Conservation (phyloP, 768 basidiomycete species). For the Dioszegia aurantiaca region DNA sequence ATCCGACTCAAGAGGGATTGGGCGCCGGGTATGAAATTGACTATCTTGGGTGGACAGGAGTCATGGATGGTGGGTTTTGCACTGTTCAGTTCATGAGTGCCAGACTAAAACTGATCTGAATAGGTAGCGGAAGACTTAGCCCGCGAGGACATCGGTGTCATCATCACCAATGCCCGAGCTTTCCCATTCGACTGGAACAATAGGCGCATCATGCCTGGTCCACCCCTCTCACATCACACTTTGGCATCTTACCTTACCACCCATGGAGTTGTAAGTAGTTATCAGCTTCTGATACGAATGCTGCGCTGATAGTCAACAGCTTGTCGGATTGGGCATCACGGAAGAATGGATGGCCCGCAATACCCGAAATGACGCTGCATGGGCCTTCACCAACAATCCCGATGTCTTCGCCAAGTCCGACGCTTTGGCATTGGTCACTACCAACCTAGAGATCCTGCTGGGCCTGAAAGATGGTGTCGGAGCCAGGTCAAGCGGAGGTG, state of each 20-base stretch:
- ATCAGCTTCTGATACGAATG: slow-evolving; percentile 55
- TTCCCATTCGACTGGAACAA: slow-evolving; percentile 73
- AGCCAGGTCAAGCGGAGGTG: slow-evolving; percentile 15
- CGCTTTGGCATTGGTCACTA: slow-evolving; percentile 60
- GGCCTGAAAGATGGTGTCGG: slow-evolving; percentile 44
- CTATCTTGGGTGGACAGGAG: slow-evolving; percentile 52
- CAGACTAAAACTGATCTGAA: slow-evolving; percentile 57
- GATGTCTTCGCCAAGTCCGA: slow-evolving; percentile 55
- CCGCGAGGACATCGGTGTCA: slow-evolving; percentile 65
- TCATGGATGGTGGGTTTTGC: slow-evolving; percentile 49
- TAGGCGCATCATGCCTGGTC: slow-evolving; percentile 65
- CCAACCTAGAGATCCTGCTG: slow-evolving; percentile 61
- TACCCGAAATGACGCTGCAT: slow-evolving; percentile 73
- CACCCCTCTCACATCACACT: slow-evolving; percentile 65
- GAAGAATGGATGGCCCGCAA: slow-evolving; percentile 73
- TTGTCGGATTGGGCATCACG: slow-evolving; percentile 56
- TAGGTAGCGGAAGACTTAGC: slow-evolving; percentile 69
- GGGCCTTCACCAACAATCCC: slow-evolving; percentile 61
- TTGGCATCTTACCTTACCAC: slow-evolving; percentile 63
- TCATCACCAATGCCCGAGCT: slow-evolving; percentile 65
- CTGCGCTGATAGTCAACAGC: slow-evolving; percentile 19
- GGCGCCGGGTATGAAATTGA: slow-evolving; percentile 55
- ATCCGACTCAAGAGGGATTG: slow-evolving; percentile 65
- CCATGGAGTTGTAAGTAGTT: slow-evolving; percentile 65
- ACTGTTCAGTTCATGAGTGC: slow-evolving; percentile 50